Conservation (phyloP, 176 grass and related monocot genomes). For the Rhipidocladum racemiflorum region DNA sequence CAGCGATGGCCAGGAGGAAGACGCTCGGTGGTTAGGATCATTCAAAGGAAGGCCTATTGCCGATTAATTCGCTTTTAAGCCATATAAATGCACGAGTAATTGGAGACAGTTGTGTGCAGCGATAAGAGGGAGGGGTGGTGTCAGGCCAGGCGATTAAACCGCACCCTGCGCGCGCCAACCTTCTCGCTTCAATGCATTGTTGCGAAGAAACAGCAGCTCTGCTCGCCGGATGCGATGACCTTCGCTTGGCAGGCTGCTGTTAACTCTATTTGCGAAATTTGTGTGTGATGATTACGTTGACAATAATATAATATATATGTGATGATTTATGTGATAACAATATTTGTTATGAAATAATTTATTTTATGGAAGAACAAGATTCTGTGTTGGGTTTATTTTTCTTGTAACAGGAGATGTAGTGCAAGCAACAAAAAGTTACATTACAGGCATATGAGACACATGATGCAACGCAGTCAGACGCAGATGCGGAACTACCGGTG, state of each 20-base stretch:
- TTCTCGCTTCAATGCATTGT: conserved; percentile 43
- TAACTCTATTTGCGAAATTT: too few species aligned
- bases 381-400: too few species aligned
- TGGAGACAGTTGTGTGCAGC: conserved; percentile 63
- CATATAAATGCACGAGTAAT: conserved; percentile 92
- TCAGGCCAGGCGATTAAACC: conserved; percentile 46
- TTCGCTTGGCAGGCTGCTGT: background rate
- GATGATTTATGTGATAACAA: too few species aligned
- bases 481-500: too few species aligned
- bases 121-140: conserved; percentile 3
- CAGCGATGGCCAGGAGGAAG: background rate
- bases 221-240: background rate
- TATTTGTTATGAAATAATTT: too few species aligned
- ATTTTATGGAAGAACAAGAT: too few species aligned
- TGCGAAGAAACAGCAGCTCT: background rate
- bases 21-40: conserved; percentile 64
- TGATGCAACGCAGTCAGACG: too few species aligned
- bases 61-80: conserved; percentile 79
- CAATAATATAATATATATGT: too few species aligned
- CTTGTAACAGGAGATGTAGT: too few species aligned
- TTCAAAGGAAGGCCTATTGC: conserved; percentile 64
- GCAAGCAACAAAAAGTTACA: too few species aligned
- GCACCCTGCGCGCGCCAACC: conserved; percentile 10
- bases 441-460: too few species aligned
- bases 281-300: too few species aligned